Evolutionary conservation across 2,329 filamentous ascomycete genomes (phyloP).

Genomic region (Fusarium sp.): DNA sequence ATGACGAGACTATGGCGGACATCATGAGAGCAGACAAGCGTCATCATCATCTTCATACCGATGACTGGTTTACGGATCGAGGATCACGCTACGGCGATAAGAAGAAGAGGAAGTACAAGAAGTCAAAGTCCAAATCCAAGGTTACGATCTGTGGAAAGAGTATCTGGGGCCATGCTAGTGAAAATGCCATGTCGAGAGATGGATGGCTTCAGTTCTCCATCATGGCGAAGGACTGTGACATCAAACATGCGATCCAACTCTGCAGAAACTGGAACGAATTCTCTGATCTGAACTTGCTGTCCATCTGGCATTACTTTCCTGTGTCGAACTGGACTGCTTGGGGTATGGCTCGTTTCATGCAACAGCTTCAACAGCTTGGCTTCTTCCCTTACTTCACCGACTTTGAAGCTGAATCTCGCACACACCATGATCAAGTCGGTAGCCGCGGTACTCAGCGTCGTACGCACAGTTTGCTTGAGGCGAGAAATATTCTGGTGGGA

Average conservation of each 20-base stretch:
- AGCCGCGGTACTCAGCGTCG: constrained; percentile 37
- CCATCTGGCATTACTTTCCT: constrained; percentile 45
- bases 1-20: constrained; percentile 25
- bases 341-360: constrained; percentile 35
- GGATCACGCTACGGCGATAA: neutral
- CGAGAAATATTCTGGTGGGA: constrained; percentile 45
- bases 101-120: constrained; percentile 2
- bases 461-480: constrained; percentile 43
- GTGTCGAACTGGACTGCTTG: constrained; percentile 46
- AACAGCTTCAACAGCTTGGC: constrained; percentile 44
- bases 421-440: constrained; percentile 32
- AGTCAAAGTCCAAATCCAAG: constrained; percentile 37
- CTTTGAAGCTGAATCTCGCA: constrained; percentile 35
- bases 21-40: constrained; percentile 25
- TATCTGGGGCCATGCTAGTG: constrained; percentile 48
- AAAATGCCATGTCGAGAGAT: constrained; percentile 48
- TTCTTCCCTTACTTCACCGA: constrained; percentile 48
- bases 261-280: constrained; percentile 49
- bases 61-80: constrained; percentile 38
- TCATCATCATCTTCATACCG: constrained; percentile 40
- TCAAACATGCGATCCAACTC: constrained; percentile 45
- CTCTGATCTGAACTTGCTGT: constrained; percentile 43
- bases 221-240: constrained; percentile 46
- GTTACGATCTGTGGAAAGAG: constrained; percentile 44
- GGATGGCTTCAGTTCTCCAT: constrained; percentile 49